Conservation (phyloP, 2,329 filamentous ascomycete genomes). For the Xylaria sp. region DNA sequence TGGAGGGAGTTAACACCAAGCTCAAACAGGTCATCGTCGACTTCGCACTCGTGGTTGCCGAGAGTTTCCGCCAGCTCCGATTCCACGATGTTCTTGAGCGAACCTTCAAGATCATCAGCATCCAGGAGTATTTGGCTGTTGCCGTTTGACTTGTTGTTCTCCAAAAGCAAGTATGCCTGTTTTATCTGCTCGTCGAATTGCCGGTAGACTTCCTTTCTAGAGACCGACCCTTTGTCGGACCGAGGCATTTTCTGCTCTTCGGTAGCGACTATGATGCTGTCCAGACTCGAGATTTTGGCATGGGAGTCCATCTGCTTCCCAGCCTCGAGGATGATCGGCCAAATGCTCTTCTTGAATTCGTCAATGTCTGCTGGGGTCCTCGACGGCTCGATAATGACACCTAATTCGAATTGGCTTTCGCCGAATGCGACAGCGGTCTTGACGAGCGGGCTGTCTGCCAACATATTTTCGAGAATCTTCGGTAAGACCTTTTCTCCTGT, state of each 20-base stretch:
- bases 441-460: neutral
- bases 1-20: neutral
- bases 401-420: neutral
- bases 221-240: neutral
- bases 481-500: neutral
- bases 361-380: neutral
- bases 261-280: neutral
- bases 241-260: neutral
- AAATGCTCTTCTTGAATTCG: neutral
- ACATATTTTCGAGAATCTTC: neutral
- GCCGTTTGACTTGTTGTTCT: neutral
- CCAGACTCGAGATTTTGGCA: neutral
- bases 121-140: neutral
- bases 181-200: neutral
- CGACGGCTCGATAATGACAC: neutral
- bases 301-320: conserved; percentile 2
- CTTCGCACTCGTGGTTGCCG: neutral
- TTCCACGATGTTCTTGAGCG: neutral
- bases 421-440: neutral
- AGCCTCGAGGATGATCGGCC: neutral
- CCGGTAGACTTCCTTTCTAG: neutral
- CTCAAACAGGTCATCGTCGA: conserved; percentile 3
- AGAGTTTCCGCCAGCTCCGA: neutral
- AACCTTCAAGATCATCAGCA: neutral
- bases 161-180: neutral